Percentiles rank a stretch among this genome's conserved stretches.
These are phyloP conservation scores for Hygrophila difformis DNA, from an alignment of 257 asterid species.

Conservation along the genomic window DNA sequence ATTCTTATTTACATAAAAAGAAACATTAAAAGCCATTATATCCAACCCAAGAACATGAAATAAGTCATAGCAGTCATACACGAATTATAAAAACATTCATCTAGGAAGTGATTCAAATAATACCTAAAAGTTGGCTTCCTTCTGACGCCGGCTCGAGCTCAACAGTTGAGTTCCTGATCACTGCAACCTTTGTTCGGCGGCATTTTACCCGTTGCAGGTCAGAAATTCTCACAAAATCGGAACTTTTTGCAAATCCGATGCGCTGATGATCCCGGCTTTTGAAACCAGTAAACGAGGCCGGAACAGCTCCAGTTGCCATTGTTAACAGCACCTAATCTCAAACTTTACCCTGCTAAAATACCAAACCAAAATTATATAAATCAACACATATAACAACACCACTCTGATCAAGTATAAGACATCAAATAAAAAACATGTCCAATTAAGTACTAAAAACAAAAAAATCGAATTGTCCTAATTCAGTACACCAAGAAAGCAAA, in stretches of 20 bases:
- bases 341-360: slow-evolving; percentile 23
- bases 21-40: neutral
- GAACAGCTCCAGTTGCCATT: slow-evolving; percentile 90
- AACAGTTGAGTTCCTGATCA: slow-evolving; percentile 69
- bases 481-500: too few relatives aligned
- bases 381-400: neutral
- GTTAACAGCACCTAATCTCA: slow-evolving; percentile 16
- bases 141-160: slow-evolving; percentile 89
- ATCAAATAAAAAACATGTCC: neutral
- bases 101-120: too few relatives aligned
- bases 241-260: slow-evolving; percentile 51
- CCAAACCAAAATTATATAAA: neutral
- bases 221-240: slow-evolving; percentile 61
- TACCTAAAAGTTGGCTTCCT: slow-evolving; percentile 93
- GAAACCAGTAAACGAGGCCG: slow-evolving; percentile 68
- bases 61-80: neutral
- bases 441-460: too few relatives aligned
- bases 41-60: neutral
- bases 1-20: neutral
- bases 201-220: slow-evolving; percentile 59
- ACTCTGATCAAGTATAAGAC: neutral
- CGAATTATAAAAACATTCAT: too few relatives aligned
- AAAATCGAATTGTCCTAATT: too few relatives aligned
- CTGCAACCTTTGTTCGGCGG: slow-evolving; percentile 51
- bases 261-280: slow-evolving; percentile 51